These are phyloP conservation scores for Waitea zeae DNA, from an alignment of 1,284 basidiomycete species.

Conservation along the genomic window DNA sequence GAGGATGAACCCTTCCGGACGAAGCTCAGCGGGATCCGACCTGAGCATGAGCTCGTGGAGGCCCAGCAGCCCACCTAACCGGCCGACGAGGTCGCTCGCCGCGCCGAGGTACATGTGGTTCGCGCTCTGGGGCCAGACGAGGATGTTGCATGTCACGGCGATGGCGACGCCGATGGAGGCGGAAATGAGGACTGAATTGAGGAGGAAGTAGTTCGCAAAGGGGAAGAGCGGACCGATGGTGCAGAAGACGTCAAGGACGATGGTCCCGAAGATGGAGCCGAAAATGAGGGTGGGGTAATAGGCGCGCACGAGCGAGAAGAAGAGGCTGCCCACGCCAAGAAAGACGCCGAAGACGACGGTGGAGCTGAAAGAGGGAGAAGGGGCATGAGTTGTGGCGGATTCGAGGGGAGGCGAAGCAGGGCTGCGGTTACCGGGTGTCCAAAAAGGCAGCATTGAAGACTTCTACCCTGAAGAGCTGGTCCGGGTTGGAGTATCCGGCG, in stretches of 20 bases:
- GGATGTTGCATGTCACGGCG: slow-evolving; percentile 31
- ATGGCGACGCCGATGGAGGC: slow-evolving; percentile 42
- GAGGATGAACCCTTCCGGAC: too few relatives aligned
- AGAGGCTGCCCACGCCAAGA: slow-evolving; percentile 46
- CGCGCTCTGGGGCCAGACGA: slow-evolving; percentile 63
- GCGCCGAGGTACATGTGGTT: slow-evolving; percentile 28
- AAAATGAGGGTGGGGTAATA: slow-evolving; percentile 43
- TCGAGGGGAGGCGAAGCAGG: slow-evolving; percentile 4
- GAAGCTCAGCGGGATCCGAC: too few relatives aligned
- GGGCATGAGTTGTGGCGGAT: slow-evolving; percentile 4
- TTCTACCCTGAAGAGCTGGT: slow-evolving; percentile 26
- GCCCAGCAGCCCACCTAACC: slow-evolving; percentile 17
- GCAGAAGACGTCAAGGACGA: slow-evolving; percentile 37
- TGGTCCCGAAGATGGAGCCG: slow-evolving; percentile 36
- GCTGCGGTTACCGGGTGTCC: slow-evolving; percentile 42
- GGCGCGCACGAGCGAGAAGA: slow-evolving; percentile 41
- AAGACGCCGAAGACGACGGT: slow-evolving; percentile 54
- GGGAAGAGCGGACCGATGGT: slow-evolving; percentile 46
- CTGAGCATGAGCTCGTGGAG: slow-evolving; percentile 25
- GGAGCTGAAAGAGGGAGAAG: slow-evolving; percentile 16
- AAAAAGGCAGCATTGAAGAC: slow-evolving; percentile 55
- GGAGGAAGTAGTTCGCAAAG: slow-evolving; percentile 40
- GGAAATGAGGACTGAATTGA: slow-evolving; percentile 40
- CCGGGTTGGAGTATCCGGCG: slow-evolving; percentile 26
- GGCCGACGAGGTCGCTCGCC: slow-evolving; percentile 16